Conservation (phyloP, 2,329 filamentous ascomycete species). For the Lasiodiplodia theobromae region DNA sequence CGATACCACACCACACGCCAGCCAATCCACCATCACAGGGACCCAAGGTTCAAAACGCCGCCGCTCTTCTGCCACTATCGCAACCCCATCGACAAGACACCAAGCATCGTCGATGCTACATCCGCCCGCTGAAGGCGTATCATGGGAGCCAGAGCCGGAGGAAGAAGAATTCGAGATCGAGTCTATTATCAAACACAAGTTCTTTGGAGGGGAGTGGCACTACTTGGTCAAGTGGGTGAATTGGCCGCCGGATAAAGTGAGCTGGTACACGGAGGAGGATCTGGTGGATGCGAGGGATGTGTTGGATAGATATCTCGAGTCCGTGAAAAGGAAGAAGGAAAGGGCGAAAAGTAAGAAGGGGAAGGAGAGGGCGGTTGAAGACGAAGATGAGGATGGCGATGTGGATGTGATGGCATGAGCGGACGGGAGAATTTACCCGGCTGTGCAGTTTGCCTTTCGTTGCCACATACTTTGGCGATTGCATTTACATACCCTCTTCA, state of each 20-base stretch:
- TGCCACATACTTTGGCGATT: not conserved
- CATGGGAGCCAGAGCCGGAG: not conserved
- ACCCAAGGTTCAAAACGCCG: not conserved
- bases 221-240: constrained; percentile 20
- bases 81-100: not conserved
- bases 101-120: constrained; percentile 2
- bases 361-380: not conserved
- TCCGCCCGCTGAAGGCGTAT: not conserved
- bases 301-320: not conserved
- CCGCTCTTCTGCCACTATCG: not conserved
- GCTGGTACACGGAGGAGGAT: constrained; percentile 12
- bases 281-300: not conserved
- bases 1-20: not conserved
- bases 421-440: not conserved
- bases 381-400: not conserved
- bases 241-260: not conserved
- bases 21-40: not conserved
- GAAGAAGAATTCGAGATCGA: constrained; percentile 15
- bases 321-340: not conserved
- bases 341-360: not conserved
- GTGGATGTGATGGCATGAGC: not conserved
- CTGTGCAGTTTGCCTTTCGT: not conserved
- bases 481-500: too few species aligned
- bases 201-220: not conserved
- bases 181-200: not conserved